These are phyloP conservation scores for Agrocybe praecox DNA, from an alignment of 768 basidiomycete species.

Conservation along the genomic window DNA sequence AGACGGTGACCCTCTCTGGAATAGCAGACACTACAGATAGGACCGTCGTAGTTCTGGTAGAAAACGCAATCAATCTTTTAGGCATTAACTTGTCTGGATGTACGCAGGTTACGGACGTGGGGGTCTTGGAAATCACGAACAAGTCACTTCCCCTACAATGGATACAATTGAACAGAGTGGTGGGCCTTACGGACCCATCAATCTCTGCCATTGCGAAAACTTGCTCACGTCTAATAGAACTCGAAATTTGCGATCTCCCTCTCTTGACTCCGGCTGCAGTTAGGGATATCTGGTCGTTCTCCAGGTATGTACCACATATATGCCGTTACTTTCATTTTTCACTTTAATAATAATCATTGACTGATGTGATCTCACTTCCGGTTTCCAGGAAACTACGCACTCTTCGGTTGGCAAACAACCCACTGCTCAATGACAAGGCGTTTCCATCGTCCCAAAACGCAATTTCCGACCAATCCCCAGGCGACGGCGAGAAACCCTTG, in stretches of 20 bases:
- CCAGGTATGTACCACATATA: slow-evolving; percentile 42
- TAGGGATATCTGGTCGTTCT: slow-evolving; percentile 82
- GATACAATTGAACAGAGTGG: slow-evolving; percentile 72
- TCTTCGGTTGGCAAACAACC: slow-evolving; percentile 78
- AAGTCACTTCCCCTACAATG: slow-evolving; percentile 71
- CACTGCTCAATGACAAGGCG: slow-evolving; percentile 74
- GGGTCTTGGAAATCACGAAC: slow-evolving; percentile 69
- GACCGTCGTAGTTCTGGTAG: slow-evolving; percentile 65
- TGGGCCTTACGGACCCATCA: slow-evolving; percentile 57
- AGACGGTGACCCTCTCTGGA: slow-evolving; percentile 71
- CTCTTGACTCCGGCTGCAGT: slow-evolving; percentile 69
- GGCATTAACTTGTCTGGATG: slow-evolving; percentile 81
- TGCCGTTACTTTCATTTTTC: not conserved
- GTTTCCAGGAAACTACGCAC: slow-evolving; percentile 64
- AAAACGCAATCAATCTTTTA: slow-evolving; percentile 64
- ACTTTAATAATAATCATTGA: too few relatives aligned
- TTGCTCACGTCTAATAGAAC: slow-evolving; percentile 77
- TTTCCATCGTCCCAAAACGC: slow-evolving; percentile 57
- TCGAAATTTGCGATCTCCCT: slow-evolving; percentile 75
- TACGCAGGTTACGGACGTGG: slow-evolving; percentile 74
- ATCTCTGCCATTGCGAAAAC: slow-evolving; percentile 73
- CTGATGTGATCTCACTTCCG: not conserved
- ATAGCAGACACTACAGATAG: slow-evolving; percentile 68
- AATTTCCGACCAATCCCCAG: slow-evolving; percentile 24
- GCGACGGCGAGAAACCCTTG: slow-evolving; percentile 47